Base-by-base conservation (phyloP, 2,329 filamentous ascomycete genomes). In the Neopestalotiopsis clavispora region DNA sequence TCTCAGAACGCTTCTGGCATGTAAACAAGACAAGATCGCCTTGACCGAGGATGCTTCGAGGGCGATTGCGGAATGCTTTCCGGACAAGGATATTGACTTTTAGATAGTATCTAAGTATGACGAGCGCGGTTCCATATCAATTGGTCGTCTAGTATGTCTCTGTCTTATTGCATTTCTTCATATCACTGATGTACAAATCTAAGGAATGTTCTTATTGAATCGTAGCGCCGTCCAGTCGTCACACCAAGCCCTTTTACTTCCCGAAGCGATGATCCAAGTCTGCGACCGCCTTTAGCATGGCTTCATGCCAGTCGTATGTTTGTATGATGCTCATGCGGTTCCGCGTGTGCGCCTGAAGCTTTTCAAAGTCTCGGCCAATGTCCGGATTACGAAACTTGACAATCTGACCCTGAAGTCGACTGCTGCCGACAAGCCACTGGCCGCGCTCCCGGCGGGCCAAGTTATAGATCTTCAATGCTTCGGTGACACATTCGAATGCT, bases 371-470 rank as follows among this genome's bases (percentile, higher is more conserved):
- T 17, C 45, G 17, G 9, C 45, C 45, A 52, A 52, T 52, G 9
- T 52, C 45, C n/a, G 45, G 45, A 9, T 20, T 17, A 9, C 17
- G 45, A 10, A 17, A 17, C n/a, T 52, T 52, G 4, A 52, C 45
- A 20, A 52, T 52, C 9, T 52, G 45, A 9, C 45, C 45, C n/a
- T 52, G 45, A 6, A 52, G 17, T 9, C 45, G 45, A 17, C 45
- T 52, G 56, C 79, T 80, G 42, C 75, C 69, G 7, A 86, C 80
- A 0, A 86, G 77, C 78, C 80, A 83, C 72, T 84, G 83, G 1
- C 81, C 82, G 4, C 84, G 77, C 49, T 79, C 79, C 14, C 79
- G 77, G 3, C 84, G 74, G 1, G 79, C 74, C 0, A 75, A 72
- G 49, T 79, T 79, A 69, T 82, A 86, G 1, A 77, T 75, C 34